Base-by-base conservation (phyloP, 495 filamentous ascomycete species). In the Annulohypoxylon moriforme region DNA sequence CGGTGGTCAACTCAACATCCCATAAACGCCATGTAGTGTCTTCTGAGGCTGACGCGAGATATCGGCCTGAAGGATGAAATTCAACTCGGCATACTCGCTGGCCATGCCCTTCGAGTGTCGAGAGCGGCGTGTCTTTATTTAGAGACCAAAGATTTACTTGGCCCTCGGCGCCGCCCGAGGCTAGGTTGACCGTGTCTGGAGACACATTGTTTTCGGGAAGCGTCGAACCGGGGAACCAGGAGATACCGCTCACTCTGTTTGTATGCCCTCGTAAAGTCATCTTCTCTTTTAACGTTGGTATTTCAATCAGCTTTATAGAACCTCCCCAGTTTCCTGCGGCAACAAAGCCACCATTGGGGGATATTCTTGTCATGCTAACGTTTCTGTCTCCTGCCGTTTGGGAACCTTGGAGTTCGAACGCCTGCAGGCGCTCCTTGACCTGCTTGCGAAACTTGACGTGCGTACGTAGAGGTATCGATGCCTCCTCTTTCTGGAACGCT, bases 21-120 rank as follows among this genome's bases (percentile, higher is more conserved):
- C 96, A 99, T 62, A 99, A 80, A 24, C 96, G 89, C 96, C 96
- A 99, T 0, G 95, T 97, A 3, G 94, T 98, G 76, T 99, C 96
- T 74, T 93, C 95, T 1, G 94, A 97, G 1, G 96, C 96, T 0
- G 94, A 97, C 1, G 96, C 96, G 22, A 98, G 86, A 74, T 95
- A 98, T 61, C 86, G 85, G 16, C 96, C 95, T 3, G 93, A 96
- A 0, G 96, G 96, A 71, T 99, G 96, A 76, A 98, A 96, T 69
- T 97, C 96, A 42, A 96, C 90, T 60, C 96, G 88, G 67, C 92
- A 94, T 31, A 98, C 95, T 56, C 96, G 90, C 13, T 90, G 93
- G 10, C 88, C 90, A 76, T 98, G 96, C 0, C 96, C 96, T 0
- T 90, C 87, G 1, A 99, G 85, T 0, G 93, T 98, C 2, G 91